Conservation (phyloP, 352 stramenopile genomes). For the Globisporangium radiosum region DNA sequence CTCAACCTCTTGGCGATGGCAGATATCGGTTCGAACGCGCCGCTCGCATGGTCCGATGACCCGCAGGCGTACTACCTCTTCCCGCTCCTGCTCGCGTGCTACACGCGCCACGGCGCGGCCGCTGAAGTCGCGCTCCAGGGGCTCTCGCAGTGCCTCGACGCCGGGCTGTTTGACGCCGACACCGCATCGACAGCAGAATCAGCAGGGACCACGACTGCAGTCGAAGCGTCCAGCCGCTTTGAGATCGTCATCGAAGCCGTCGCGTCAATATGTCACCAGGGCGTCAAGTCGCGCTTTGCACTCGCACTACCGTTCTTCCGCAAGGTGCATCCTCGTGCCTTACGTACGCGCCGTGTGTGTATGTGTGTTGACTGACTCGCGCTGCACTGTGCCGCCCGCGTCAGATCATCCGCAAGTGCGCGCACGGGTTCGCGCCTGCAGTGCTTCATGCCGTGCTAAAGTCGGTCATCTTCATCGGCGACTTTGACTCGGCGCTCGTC, state of each 20-base stretch:
- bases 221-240: constrained; percentile 28
- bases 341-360: too few species aligned
- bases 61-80: constrained; percentile 69
- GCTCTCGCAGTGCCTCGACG: constrained; percentile 55
- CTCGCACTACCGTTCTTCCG: constrained; percentile 56
- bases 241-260: constrained; percentile 58
- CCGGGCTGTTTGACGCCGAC: constrained; percentile 40
- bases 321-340: constrained; percentile 28
- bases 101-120: constrained; percentile 58
- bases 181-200: background rate
- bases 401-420: constrained; percentile 48
- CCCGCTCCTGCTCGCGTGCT: constrained; percentile 68
- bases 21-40: background rate
- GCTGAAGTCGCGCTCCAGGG: constrained; percentile 41
- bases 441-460: constrained; percentile 69
- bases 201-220: too few species aligned
- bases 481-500: constrained; percentile 57
- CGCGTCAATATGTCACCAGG: constrained; percentile 73
- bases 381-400: background rate
- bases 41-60: constrained; percentile 4
- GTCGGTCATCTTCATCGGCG: constrained; percentile 68
- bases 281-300: constrained; percentile 58
- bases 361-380: background rate
- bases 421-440: constrained; percentile 24
- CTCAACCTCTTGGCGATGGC: background rate